Base-by-base conservation (phyloP, 2,329 filamentous ascomycete species). In the Paecilomyces dactylethromorphus region DNA sequence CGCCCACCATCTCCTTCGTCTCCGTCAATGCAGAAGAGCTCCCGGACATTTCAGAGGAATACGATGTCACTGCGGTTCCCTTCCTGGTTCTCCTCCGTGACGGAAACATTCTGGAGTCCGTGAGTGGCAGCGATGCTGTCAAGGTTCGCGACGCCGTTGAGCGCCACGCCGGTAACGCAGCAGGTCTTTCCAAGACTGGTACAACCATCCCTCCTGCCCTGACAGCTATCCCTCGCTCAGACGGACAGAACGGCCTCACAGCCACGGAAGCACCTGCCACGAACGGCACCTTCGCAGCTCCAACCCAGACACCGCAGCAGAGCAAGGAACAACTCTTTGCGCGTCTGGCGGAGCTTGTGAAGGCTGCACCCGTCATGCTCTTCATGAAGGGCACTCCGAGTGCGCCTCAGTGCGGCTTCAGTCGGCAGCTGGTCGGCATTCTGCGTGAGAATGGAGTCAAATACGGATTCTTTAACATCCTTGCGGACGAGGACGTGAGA, bases 401-500 rank as follows among this genome's bases (percentile, higher is more conserved):
- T 64, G 84, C 86, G 32, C 92, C 92, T 1, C 90, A 96, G 75
- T 96, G 92, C 70, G 92, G 94, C 2, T 99, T 99, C 78, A 96
- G 91, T 65, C 82, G 93, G 65, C 92, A 97, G 78, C 79, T 96
- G 52, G 94, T 99, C 51, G 87, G 81, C 26, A 84, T 99, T 53
- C 78, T 99, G 68, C 85, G 94, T 56, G 93, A 97, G 77, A 88
- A 91, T 71, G 89, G 89, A 55, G 89, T 99, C 61, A 91, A 96
- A 73, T 99, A 97, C 74, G 94, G 94, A 21, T 99, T 99, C 81
- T 99, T 99, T 82, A 97, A 99, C 73, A 99, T 99, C 64, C 78
- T 99, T 67, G 94, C 94, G 63, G 94, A 99, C 73, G 93, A 99
- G 69, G 93, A 97, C 75, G 94, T 99, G 54, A 84, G 94, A 61